These are phyloP conservation scores for Endoconidiophora laricicola DNA, from an alignment of 2,329 filamentous ascomycete species.

Conservation along the genomic window DNA sequence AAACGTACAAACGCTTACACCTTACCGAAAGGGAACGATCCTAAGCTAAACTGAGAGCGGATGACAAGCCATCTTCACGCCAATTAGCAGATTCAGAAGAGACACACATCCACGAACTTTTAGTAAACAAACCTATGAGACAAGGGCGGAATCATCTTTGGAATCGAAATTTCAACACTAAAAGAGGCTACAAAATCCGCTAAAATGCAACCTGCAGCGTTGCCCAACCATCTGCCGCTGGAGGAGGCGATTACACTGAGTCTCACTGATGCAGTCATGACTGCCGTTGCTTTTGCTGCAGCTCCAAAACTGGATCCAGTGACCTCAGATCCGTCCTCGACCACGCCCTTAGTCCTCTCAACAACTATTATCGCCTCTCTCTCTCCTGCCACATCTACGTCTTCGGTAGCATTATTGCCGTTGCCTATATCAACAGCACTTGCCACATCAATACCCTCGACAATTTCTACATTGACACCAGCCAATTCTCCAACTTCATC, in stretches of 20 bases:
- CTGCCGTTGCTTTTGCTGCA: conserved; percentile 1
- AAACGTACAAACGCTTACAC: too few relatives aligned
- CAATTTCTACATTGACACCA: background rate
- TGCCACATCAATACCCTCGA: conserved; percentile 8
- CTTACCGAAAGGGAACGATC: background rate
- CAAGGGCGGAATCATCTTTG: too few relatives aligned
- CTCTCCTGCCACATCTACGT: background rate
- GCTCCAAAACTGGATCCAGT: background rate
- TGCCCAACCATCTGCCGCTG: conserved; percentile 3
- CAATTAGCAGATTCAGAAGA: background rate
- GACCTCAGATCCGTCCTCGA: background rate
- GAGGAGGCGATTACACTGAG: conserved; percentile 3
- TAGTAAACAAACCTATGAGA: too few relatives aligned
- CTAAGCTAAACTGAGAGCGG: conserved; percentile 1
- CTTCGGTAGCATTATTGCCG: background rate
- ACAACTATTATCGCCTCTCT: background rate
- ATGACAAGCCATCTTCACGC: background rate
- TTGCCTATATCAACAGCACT: background rate
- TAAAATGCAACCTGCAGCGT: conserved; percentile 6
- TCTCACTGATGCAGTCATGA: conserved; percentile 5
- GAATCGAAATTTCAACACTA: too few relatives aligned
- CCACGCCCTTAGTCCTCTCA: background rate
- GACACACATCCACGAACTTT: background rate
- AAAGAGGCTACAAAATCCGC: background rate
- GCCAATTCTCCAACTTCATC: background rate